Evolutionary conservation across 1,284 basidiomycete genomes (phyloP).

Genomic region (Sanghuangporus baumii): DNA sequence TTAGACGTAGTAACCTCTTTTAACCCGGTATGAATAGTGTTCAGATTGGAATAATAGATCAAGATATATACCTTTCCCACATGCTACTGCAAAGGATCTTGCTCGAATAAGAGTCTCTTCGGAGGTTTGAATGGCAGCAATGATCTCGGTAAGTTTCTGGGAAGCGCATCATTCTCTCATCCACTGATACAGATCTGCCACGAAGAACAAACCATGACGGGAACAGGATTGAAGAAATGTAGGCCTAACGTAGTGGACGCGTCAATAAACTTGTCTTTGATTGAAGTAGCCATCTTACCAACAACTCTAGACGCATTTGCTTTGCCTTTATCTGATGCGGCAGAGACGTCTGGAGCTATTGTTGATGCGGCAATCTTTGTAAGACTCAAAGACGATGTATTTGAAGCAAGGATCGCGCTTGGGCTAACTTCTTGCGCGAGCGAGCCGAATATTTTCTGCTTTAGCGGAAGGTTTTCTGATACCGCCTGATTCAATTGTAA

Average conservation of each 20-base stretch:
- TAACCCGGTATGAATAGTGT: too few relatives aligned
- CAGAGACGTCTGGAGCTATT: conserved; percentile 47
- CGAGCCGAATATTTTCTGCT: conserved; percentile 72
- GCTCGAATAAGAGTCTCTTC: conserved; percentile 73
- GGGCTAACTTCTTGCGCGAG: conserved; percentile 68
- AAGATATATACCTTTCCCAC: conserved; percentile 69
- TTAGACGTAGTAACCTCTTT: conserved; percentile 86
- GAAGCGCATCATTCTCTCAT: conserved; percentile 2
- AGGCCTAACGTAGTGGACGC: conserved; percentile 44
- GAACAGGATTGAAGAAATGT: conserved; percentile 96
- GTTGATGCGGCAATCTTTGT: conserved; percentile 88
- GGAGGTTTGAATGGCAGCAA: conserved; percentile 89
- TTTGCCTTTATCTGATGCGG: conserved; percentile 58
- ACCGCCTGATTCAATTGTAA: conserved; percentile 63
- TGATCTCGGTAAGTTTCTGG: conserved; percentile 89
- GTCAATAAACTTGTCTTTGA: background rate
- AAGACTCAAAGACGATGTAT: conserved; percentile 93
- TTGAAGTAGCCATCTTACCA: conserved; percentile 39
- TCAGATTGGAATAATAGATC: background rate
- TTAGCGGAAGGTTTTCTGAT: conserved; percentile 80
- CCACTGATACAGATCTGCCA: conserved; percentile 1
- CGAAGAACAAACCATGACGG: conserved; percentile 69
- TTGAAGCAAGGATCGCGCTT: conserved; percentile 82
- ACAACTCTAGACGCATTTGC: conserved; percentile 65
- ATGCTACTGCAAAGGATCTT: conserved; percentile 78